Conservation (phyloP, 129 eudicot species). For the Oenanthe sinensis region DNA sequence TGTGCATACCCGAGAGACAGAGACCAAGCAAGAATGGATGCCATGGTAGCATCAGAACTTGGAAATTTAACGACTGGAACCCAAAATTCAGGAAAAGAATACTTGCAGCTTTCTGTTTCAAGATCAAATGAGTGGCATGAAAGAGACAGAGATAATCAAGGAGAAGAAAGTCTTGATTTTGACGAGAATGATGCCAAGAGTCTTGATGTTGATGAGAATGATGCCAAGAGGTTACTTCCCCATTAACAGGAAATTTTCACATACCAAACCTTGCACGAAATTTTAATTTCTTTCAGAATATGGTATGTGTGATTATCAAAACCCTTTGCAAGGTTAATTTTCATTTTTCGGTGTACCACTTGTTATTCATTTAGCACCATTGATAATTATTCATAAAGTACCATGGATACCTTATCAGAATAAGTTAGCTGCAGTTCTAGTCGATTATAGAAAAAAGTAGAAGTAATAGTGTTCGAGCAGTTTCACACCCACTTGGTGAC, state of each 20-base stretch:
- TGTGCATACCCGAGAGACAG: constrained; percentile 46
- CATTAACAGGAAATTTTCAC: background rate
- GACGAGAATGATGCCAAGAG: no score
- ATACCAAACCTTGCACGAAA: background rate
- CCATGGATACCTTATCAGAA: no score
- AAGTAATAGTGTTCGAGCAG: no score
- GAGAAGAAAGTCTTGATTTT: constrained; percentile 19
- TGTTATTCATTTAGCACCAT: no score
- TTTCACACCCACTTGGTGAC: no score
- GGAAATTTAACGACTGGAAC: constrained; percentile 12
- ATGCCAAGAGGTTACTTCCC: constrained; percentile 15
- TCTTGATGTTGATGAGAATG: no score
- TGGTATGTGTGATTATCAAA: background rate
- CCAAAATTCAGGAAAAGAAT: constrained; percentile 14
- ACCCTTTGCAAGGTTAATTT: no score
- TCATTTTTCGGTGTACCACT: no score
- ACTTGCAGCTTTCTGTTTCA: constrained; percentile 9
- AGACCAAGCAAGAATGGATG: constrained; percentile 39
- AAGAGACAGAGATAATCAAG: constrained; percentile 1
- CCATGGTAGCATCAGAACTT: constrained; percentile 25
- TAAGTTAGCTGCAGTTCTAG: no score
- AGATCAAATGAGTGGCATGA: constrained; percentile 9
- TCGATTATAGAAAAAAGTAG: no score
- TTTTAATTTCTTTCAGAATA: background rate
- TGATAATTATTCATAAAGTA: no score